These are phyloP conservation scores for Exobasidium cylindrosporum DNA, from an alignment of 1,284 basidiomycete species.

Conservation along the genomic window DNA sequence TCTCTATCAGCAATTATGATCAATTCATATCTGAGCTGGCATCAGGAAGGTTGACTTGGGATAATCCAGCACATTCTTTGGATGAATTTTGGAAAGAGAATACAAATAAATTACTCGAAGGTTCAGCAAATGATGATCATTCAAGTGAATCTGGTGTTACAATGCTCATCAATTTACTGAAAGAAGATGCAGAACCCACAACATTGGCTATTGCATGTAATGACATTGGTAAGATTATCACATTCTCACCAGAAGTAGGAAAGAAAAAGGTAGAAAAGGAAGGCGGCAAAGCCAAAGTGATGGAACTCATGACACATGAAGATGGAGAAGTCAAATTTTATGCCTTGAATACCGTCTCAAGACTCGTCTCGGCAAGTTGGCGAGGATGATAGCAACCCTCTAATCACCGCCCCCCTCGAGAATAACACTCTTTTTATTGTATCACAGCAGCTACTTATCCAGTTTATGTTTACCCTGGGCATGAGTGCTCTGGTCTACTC, in stretches of 20 bases:
- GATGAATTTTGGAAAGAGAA: constrained; percentile 99
- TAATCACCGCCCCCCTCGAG: too few relatives aligned
- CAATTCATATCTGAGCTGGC: constrained; percentile 88
- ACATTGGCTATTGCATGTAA: constrained; percentile 47
- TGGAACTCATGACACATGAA: constrained; percentile 88
- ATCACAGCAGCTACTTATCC: too few relatives aligned
- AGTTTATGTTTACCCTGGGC: too few relatives aligned
- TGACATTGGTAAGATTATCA: constrained; percentile 50
- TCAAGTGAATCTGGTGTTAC: constrained; percentile 71
- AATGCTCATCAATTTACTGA: constrained; percentile 71
- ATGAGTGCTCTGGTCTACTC: too few relatives aligned
- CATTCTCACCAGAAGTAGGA: constrained; percentile 37
- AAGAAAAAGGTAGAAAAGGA: constrained; percentile 70
- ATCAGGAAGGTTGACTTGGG: constrained; percentile 88
- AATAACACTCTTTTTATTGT: too few relatives aligned
- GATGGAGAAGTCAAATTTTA: constrained; percentile 88
- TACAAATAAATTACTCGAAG: constrained; percentile 64
- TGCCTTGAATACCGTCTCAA: constrained; percentile 62
- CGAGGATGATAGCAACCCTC: too few relatives aligned
- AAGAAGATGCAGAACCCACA: constrained; percentile 25
- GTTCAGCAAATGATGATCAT: constrained; percentile 66
- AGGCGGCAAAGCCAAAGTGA: constrained; percentile 82
- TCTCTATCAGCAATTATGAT: constrained; percentile 65
- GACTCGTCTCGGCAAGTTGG: constrained; percentile 50
- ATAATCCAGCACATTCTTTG: constrained; percentile 82